Evolutionary conservation across 2,329 filamentous ascomycete genomes (phyloP).

Genomic region (Ophiocordyceps camponoti-saundersi): DNA sequence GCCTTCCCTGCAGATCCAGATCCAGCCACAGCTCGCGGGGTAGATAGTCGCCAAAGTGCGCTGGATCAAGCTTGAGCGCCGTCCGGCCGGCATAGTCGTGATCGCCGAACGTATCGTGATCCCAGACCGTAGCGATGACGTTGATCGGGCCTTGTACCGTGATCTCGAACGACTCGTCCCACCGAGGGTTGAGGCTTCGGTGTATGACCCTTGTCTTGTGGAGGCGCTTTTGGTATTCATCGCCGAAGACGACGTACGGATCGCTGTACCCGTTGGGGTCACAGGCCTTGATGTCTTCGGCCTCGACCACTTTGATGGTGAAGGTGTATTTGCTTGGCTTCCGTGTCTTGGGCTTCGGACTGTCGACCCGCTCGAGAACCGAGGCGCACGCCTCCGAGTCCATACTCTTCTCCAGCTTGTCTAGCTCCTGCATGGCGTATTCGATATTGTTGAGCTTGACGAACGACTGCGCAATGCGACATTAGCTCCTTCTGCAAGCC

Average conservation of each 20-base stretch:
- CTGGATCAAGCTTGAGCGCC: slow-evolving; percentile 95
- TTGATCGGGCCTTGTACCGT: slow-evolving; percentile 84
- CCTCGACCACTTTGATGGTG: slow-evolving; percentile 96
- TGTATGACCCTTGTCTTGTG: slow-evolving; percentile 90
- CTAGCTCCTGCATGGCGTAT: slow-evolving; percentile 81
- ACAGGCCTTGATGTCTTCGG: slow-evolving; percentile 94
- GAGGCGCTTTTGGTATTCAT: slow-evolving; percentile 93
- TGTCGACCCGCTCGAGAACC: slow-evolving; percentile 58
- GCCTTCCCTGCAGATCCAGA: slow-evolving; percentile 80
- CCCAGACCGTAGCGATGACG: slow-evolving; percentile 93
- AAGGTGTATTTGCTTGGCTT: slow-evolving; percentile 85
- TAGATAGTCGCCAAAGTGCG: slow-evolving; percentile 89
- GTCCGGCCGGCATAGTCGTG: slow-evolving; percentile 95
- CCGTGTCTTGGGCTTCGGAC: slow-evolving; percentile 45
- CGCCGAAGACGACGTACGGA: slow-evolving; percentile 89
- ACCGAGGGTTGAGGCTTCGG: slow-evolving; percentile 78
- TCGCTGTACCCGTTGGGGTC: slow-evolving; percentile 89
- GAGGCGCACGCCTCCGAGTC: slow-evolving; percentile 83
- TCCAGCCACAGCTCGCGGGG: slow-evolving; percentile 97
- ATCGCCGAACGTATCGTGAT: slow-evolving; percentile 92
- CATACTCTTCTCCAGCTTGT: slow-evolving; percentile 76
- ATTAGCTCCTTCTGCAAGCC: neutral
- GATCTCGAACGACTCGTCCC: slow-evolving; percentile 95
- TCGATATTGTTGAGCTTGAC: slow-evolving; percentile 98
- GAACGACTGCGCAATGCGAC: slow-evolving; percentile 46